Evolutionary conservation across 805 yeast species (phyloP).

Genomic region (Candida morakotiae): DNA sequence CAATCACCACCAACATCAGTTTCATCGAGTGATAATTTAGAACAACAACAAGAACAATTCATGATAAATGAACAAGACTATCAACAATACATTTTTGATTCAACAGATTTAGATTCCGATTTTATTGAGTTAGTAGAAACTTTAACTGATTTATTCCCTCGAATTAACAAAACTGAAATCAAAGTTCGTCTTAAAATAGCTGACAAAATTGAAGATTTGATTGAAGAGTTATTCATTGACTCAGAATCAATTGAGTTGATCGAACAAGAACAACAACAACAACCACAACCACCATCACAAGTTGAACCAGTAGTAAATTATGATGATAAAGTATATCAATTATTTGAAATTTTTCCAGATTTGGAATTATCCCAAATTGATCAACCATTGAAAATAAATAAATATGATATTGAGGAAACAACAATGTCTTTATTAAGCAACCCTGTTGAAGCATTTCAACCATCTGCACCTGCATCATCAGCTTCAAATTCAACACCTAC

Average conservation of each 20-base stretch:
- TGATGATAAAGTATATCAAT: slow-evolving; percentile 15
- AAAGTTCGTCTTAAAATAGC: slow-evolving; percentile 21
- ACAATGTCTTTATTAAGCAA: slow-evolving; percentile 8
- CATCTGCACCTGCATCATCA: neutral
- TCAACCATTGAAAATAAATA: slow-evolving; percentile 21
- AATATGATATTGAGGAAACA: slow-evolving; percentile 21
- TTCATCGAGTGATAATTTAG: neutral
- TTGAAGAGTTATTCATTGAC: slow-evolving; percentile 22
- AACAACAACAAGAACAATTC: neutral
- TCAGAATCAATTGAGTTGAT: slow-evolving; percentile 10
- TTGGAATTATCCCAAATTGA: slow-evolving; percentile 23
- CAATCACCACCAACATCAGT: neutral
- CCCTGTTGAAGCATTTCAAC: neutral
- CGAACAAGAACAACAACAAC: slow-evolving; percentile 1
- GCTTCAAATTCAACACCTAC: neutral
- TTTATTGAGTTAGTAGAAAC: slow-evolving; percentile 13
- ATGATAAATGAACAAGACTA: slow-evolving; percentile 1
- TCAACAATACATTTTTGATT: slow-evolving; percentile 8
- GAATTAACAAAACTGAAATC: slow-evolving; percentile 20
- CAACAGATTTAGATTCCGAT: slow-evolving; percentile 9
- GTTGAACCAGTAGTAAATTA: slow-evolving; percentile 4
- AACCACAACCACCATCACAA: neutral
- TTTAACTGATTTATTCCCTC: slow-evolving; percentile 26
- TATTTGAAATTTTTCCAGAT: slow-evolving; percentile 46
- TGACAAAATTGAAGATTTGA: slow-evolving; percentile 17